Evolutionary conservation across 345 rosid genomes (phyloP).

Genomic region (Lumnitzera littorea): DNA sequence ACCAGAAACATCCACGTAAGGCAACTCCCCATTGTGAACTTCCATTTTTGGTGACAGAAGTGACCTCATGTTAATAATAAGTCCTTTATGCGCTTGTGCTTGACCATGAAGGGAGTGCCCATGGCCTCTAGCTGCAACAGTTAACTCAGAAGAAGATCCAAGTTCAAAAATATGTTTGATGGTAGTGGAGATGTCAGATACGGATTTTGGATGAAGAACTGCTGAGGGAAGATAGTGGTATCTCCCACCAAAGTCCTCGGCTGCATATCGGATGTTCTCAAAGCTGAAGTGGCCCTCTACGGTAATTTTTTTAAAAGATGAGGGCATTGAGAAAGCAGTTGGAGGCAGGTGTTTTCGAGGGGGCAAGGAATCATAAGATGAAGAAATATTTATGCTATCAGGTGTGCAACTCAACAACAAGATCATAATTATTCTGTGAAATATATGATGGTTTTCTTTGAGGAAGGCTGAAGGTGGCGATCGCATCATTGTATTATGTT

Average conservation of each 20-base stretch:
- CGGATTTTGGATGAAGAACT: constrained; percentile 70
- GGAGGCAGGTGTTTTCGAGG: constrained; percentile 19
- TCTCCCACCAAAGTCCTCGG: constrained; percentile 81
- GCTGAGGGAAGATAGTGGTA: constrained; percentile 60
- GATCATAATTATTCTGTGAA: constrained; percentile 41
- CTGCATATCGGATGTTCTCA: constrained; percentile 50
- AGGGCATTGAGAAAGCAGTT: constrained; percentile 20
- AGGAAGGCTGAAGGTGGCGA: constrained; percentile 29
- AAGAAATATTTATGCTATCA: constrained; percentile 39
- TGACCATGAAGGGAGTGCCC: constrained; percentile 98
- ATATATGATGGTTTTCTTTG: constrained; percentile 32
- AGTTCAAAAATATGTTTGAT: constrained; percentile 43
- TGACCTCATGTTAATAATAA: constrained; percentile 81
- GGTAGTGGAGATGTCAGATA: constrained; percentile 62
- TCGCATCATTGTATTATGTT: constrained; percentile 25
- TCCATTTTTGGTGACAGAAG: constrained; percentile 34
- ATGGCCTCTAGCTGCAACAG: constrained; percentile 89
- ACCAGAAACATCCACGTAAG: constrained; percentile 84
- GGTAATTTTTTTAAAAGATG: constrained; percentile 32
- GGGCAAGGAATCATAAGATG: constrained; percentile 28
- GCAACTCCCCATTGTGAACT: constrained; percentile 35
- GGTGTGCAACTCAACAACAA: constrained; percentile 54
- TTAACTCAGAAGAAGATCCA: constrained; percentile 58
- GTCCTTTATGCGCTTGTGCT: constrained; percentile 70
- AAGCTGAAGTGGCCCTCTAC: constrained; percentile 61